Base-by-base conservation (phyloP, 257 asterid genomes). In the Petunia secreta region DNA sequence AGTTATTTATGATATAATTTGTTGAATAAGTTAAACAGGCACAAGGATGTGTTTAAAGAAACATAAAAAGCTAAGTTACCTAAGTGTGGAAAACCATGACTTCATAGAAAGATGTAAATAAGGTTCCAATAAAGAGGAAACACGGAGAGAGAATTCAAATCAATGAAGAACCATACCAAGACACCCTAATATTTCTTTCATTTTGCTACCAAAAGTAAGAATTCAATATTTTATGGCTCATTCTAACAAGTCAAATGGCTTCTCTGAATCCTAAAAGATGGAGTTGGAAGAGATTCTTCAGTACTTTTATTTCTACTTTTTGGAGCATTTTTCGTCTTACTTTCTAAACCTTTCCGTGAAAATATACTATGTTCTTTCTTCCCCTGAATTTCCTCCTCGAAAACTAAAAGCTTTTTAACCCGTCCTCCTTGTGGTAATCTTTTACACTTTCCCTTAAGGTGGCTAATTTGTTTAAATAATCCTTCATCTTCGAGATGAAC, bases 261-360 rank as follows among this genome's bases (percentile, higher is more conserved):
- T 9, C 48, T 13, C 74, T 25, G 25, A 25, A 65, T 65, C 36
- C 36, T 1, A 65, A 40, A 65, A 14, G 74, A 65, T 65, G 52
- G 52, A 65, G 52, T 5, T 39, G 73, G 73, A 65, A 39, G 11
- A 65, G 2, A 65, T 64, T 38, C 71, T 64, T 65, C 25, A 65
- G 6, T 65, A 65, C 10, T 39, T 64, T 64, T 64, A 11, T 64
- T 64, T 63, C 34, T 64, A 64, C 48, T 64, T 64, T 64, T 40
- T 64, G 2, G 34, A 64, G 73, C 73, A 64, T 64, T 64, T 64
- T 64, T 13, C 0, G 25, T 13, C 50, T 13, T 38, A 13, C 71
- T 64, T 64, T 34, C 39, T 37, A 64, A 64, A 5, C 50, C 36
- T 40, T 39, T 65, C 40, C 0, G 34, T 11, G 52, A 39, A 39